Evolutionary conservation across 345 rosid species (phyloP).

Genomic region (Arabidopsis arenosa): DNA sequence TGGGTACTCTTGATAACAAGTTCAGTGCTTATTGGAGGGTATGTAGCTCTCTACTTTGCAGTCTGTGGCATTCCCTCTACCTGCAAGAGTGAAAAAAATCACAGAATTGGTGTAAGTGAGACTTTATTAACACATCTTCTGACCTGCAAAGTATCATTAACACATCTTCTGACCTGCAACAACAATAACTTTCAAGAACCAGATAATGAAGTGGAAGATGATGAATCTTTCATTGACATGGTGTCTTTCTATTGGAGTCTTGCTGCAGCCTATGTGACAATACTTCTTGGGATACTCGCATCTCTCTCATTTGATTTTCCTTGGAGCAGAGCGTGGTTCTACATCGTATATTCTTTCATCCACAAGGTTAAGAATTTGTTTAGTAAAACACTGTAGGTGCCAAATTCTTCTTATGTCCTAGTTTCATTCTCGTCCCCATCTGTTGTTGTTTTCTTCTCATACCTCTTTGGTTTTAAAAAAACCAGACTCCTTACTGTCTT

Average conservation of each 20-base stretch:
- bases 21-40: neutral
- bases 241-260: neutral
- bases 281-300: neutral
- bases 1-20: constrained; percentile 43
- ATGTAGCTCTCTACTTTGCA: no score
- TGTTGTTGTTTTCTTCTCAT: neutral
- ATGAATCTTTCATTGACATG: neutral
- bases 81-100: no score
- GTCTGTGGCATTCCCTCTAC: no score
- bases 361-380: neutral
- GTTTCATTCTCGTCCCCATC: neutral
- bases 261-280: neutral
- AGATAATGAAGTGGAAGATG: neutral
- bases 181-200: neutral
- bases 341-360: neutral
- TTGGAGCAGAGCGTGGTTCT: neutral
- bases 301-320: constrained; percentile 1
- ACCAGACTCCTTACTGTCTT: neutral
- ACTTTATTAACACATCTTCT: no score
- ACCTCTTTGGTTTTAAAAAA: neutral
- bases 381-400: neutral
- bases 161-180: neutral
- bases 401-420: neutral
- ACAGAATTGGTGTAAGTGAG: no score
- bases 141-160: no score